Evolutionary conservation across 176 grass and related monocot species (phyloP).

Genomic region (Ampelocalamus luodianensis): DNA sequence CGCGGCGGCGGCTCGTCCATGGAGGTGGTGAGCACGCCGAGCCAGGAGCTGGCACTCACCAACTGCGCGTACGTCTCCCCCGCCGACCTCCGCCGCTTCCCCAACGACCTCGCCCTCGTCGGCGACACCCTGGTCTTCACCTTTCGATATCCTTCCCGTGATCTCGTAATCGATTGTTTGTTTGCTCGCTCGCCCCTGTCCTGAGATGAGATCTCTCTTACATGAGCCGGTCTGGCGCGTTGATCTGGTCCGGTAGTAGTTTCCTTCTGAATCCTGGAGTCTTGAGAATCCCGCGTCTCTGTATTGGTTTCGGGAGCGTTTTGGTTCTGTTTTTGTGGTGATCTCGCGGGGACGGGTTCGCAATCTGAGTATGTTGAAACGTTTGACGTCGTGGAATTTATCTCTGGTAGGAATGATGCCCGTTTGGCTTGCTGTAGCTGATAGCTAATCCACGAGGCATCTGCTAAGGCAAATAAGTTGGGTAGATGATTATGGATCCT

Average conservation of each 20-base stretch:
- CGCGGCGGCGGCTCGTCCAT: constrained; percentile 30
- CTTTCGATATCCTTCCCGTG: constrained; percentile 87
- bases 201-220: constrained; percentile 34
- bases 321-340: neutral
- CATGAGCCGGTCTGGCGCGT: neutral
- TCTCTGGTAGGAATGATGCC: constrained; percentile 11
- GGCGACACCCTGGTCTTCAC: constrained; percentile 81
- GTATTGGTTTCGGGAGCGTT: neutral
- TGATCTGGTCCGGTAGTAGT: constrained; percentile 31
- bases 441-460: neutral
- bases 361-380: neutral
- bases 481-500: neutral
- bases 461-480: neutral
- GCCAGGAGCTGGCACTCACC: constrained; percentile 85
- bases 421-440: constrained; percentile 4
- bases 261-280: neutral
- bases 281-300: neutral
- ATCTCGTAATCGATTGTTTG: neutral
- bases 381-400: neutral
- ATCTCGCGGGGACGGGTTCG: neutral
- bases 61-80: constrained; percentile 80
- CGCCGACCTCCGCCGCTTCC: constrained; percentile 66
- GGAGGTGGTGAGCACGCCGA: constrained; percentile 84
- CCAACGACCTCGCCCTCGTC: constrained; percentile 60
- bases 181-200: too few relatives aligned